A percentile compares a stretch with the other conserved stretches of the same genome.
Evolutionary conservation across 768 basidiomycete species (phyloP).

Genomic region (Mycena amicta): DNA sequence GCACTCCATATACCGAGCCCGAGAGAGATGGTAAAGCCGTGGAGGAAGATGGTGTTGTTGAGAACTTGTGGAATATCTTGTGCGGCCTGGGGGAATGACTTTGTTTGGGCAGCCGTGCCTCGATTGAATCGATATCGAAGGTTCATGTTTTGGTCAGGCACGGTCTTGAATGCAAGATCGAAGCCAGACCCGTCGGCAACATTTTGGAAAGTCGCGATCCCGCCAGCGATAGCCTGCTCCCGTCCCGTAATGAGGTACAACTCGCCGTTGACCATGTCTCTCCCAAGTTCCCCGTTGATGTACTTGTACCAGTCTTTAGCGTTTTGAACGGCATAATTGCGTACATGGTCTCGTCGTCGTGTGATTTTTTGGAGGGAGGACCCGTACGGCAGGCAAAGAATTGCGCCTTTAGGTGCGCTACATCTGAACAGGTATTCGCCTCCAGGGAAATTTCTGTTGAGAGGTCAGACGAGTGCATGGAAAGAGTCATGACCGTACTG

Average conservation of each 20-base stretch:
- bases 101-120: background rate
- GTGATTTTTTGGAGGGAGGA: constrained; percentile 11
- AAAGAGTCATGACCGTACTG: background rate
- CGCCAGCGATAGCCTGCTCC: constrained; percentile 21
- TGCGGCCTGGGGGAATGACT: background rate
- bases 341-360: constrained; percentile 1
- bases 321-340: constrained; percentile 16
- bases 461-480: background rate
- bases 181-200: background rate
- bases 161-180: background rate
- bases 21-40: constrained; percentile 4
- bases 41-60: constrained; percentile 5
- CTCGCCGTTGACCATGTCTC: constrained; percentile 13
- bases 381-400: constrained; percentile 22
- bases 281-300: constrained; percentile 8
- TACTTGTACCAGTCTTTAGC: constrained; percentile 24
- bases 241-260: constrained; percentile 26
- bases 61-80: background rate
- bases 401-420: constrained; percentile 10
- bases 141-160: background rate
- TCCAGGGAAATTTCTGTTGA: background rate
- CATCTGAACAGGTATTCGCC: background rate
- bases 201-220: constrained; percentile 17
- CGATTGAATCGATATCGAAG: background rate
- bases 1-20: constrained; percentile 8